Base-by-base conservation (phyloP, 2,329 filamentous ascomycete genomes). In the Fusarium pseudonygamai region DNA sequence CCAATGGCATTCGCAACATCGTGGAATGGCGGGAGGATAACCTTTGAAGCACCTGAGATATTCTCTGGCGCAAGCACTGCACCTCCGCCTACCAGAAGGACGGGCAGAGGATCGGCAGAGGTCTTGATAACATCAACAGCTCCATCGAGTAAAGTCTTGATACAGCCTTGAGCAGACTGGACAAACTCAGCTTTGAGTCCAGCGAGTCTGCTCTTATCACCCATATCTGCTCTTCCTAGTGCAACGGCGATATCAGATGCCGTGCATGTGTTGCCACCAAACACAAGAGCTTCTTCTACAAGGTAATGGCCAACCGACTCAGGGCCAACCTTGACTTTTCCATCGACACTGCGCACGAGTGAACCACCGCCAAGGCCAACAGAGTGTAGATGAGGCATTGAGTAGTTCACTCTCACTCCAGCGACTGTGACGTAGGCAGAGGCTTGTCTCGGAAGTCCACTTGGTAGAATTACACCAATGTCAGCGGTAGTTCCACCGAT, bases 401-500 rank as follows among this genome's bases (percentile, higher is more conserved):
- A 56, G 28, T 67, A 74, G 7, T 74, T 74, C 15, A 65, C 67
- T 0, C 67, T 52, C 1, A 74, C 71, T 0, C 57, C 71, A 10
- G 50, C 50, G 9, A 49, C 64, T 24, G 71, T 60, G 24, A 61
- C 64, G 7, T 62, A 56, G 7, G 53, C 47, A 3, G 62, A 62
- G 5, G 59, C 62, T n/a, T 65, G 61, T 24, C 60, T 49, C 5
- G 70, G 70, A 39, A 20, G 69, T 2, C 50, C 50, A 14, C 50
- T 53, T 28, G 50, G 50, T 81, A 87, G 7, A 9, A 89, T 71
- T 1, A 87, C 75, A 9, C 87, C 86, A 11, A 87, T 84, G 64
- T 89, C 87, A 1, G 86, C 84, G 0, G 87, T 89, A 0, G 87
- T 89, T 20, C 87, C 87, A 9, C 87, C 87, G 26, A 89, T 84